A percentile compares a stretch with the other conserved stretches of the same genome.
Conservation (phyloP, 2,329 filamentous ascomycete genomes). For the Sporothrix schenckii region DNA sequence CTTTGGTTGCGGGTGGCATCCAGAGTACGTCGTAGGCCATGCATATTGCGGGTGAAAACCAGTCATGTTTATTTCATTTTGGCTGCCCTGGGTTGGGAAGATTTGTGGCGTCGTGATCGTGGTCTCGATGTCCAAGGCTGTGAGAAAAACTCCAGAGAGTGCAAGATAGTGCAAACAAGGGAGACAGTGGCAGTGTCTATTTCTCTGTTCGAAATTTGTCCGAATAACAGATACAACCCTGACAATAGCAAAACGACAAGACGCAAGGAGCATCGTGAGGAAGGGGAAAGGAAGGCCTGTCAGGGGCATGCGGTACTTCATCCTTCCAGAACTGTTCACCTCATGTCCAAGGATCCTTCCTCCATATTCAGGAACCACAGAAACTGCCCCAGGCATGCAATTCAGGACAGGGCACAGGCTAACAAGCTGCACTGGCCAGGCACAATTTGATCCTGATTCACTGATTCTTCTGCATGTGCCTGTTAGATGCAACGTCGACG, state of each 20-base stretch:
- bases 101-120: no score
- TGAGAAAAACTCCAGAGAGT: neutral
- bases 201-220: conserved; percentile 18
- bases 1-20: neutral
- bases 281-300: neutral
- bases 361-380: no score
- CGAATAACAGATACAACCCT: conserved; percentile 24
- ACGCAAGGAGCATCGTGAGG: neutral
- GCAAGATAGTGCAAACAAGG: neutral
- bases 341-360: neutral
- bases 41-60: no score
- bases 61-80: no score
- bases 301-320: neutral
- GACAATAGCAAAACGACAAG: neutral
- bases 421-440: conserved; percentile 16
- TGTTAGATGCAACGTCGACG: conserved; percentile 16
- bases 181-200: neutral
- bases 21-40: no score
- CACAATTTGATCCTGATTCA: conserved; percentile 24
- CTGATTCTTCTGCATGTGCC: neutral
- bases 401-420: neutral
- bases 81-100: no score
- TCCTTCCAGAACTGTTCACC: conserved; percentile 16
- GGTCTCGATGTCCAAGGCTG: no score
- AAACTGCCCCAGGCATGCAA: neutral